These are phyloP conservation scores for Aspergillus incahuasiensis DNA, from an alignment of 495 filamentous ascomycete genomes.

Conservation along the genomic window DNA sequence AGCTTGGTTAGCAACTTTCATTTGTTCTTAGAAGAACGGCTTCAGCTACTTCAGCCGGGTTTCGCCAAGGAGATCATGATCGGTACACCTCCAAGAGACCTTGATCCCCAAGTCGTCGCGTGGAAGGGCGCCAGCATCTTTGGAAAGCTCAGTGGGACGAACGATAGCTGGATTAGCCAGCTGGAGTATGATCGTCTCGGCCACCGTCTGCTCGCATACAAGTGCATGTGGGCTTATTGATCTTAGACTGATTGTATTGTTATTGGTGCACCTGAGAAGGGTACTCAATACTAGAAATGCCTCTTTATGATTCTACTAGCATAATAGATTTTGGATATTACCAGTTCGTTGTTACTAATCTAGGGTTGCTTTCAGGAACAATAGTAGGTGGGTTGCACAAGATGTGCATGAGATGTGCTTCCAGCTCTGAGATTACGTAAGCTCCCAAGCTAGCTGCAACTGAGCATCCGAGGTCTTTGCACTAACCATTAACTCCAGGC, in stretches of 20 bases:
- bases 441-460: too few species aligned
- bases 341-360: background rate
- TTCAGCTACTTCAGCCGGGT: constrained; percentile 64
- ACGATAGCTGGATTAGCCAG: constrained; percentile 90
- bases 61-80: constrained; percentile 82
- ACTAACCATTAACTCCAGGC: constrained; percentile 17
- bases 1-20: constrained; percentile 73
- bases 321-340: constrained; percentile 12
- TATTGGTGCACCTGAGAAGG: constrained; percentile 8
- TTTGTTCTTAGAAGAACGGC: constrained; percentile 71
- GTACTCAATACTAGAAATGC: background rate
- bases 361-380: too few species aligned
- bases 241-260: constrained; percentile 9
- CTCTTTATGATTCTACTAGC: constrained; percentile 7
- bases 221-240: constrained; percentile 78
- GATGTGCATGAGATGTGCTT: background rate
- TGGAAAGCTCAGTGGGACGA: constrained; percentile 77
- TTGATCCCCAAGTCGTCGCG: constrained; percentile 89
- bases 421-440: too few species aligned
- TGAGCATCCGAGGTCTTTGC: background rate
- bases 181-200: constrained; percentile 88
- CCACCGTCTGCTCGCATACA: constrained; percentile 72
- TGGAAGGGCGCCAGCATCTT: constrained; percentile 99
- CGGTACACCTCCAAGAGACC: constrained; percentile 78
- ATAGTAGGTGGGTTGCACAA: background rate